These are phyloP conservation scores for Fusarium napiforme DNA, from an alignment of 2,329 filamentous ascomycete genomes.

Conservation along the genomic window DNA sequence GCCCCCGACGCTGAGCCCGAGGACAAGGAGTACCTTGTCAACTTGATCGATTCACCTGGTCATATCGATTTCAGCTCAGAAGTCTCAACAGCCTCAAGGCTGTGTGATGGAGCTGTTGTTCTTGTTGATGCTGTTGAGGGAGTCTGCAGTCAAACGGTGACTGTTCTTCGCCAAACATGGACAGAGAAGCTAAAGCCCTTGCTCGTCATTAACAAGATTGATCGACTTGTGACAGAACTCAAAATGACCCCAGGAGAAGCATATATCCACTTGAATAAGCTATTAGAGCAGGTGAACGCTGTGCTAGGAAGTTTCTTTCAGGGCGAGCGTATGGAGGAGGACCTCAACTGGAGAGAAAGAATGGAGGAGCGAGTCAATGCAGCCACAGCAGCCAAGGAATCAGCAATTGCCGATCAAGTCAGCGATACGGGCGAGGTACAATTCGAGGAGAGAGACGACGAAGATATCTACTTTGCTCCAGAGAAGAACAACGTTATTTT, in stretches of 20 bases:
- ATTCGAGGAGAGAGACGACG: slow-evolving; percentile 92
- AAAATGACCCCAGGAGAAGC: slow-evolving; percentile 93
- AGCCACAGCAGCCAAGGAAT: slow-evolving; percentile 71
- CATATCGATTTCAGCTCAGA: slow-evolving; percentile 99
- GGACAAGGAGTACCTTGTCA: slow-evolving; percentile 92
- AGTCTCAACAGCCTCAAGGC: slow-evolving; percentile 91
- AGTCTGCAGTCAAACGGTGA: slow-evolving; percentile 98
- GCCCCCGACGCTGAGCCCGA: slow-evolving; percentile 74
- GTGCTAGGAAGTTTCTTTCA: slow-evolving; percentile 98
- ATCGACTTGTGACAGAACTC: slow-evolving; percentile 90
- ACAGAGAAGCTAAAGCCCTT: slow-evolving; percentile 94
- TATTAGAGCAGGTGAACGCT: slow-evolving; percentile 96
- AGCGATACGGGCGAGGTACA: slow-evolving; percentile 69
- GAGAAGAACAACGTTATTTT: slow-evolving; percentile 99
- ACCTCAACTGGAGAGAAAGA: slow-evolving; percentile 92
- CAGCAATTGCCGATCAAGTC: slow-evolving; percentile 57
- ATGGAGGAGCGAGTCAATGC: slow-evolving; percentile 88
- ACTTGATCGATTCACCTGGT: slow-evolving; percentile 96
- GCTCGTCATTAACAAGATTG: slow-evolving; percentile 98
- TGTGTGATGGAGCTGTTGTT: slow-evolving; percentile 95
- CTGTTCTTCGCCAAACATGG: slow-evolving; percentile 94
- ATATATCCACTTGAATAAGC: slow-evolving; percentile 86
- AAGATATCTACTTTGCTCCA: slow-evolving; percentile 97
- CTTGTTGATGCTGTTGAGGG: slow-evolving; percentile 97
- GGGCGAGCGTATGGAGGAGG: slow-evolving; percentile 98